These are phyloP conservation scores for Artemisia argyi DNA, from an alignment of 129 eudicot genomes.

Conservation along the genomic window DNA sequence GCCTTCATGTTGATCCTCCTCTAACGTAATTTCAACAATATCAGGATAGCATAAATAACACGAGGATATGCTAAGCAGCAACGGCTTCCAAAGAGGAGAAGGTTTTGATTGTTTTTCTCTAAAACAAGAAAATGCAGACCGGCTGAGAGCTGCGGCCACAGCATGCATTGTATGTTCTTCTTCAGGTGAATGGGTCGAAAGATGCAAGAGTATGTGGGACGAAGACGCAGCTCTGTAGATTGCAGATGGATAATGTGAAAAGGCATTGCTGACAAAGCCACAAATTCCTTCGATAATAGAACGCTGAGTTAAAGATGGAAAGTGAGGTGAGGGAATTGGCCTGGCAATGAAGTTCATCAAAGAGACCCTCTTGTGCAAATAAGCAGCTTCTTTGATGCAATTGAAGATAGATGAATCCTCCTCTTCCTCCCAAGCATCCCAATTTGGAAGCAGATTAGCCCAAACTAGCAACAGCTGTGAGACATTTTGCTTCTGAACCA, in stretches of 20 bases:
- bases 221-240: constrained; percentile 58
- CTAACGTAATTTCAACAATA: constrained; percentile 47
- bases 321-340: not conserved
- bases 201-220: constrained; percentile 56
- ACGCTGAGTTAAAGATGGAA: constrained; percentile 22
- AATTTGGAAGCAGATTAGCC: constrained; percentile 56
- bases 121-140: constrained; percentile 61
- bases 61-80: constrained; percentile 64
- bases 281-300: constrained; percentile 57
- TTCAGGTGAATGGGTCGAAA: constrained; percentile 39
- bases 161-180: constrained; percentile 48
- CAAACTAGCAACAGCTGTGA: constrained; percentile 53
- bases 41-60: constrained; percentile 66
- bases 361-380: constrained; percentile 39
- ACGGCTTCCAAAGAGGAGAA: constrained; percentile 69
- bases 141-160: constrained; percentile 41
- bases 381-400: constrained; percentile 60
- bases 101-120: constrained; percentile 45
- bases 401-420: constrained; percentile 66
- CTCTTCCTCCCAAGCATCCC: constrained; percentile 71
- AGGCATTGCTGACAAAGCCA: constrained; percentile 55
- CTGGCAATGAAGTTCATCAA: constrained; percentile 41
- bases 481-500: constrained; percentile 40
- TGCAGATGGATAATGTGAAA: constrained; percentile 64
- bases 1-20: constrained; percentile 53